A percentile compares a stretch with the other conserved stretches of the same genome.
These are phyloP conservation scores for Penicillium sp. DNA, from an alignment of 2,329 filamentous ascomycete species.

Conservation along the genomic window DNA sequence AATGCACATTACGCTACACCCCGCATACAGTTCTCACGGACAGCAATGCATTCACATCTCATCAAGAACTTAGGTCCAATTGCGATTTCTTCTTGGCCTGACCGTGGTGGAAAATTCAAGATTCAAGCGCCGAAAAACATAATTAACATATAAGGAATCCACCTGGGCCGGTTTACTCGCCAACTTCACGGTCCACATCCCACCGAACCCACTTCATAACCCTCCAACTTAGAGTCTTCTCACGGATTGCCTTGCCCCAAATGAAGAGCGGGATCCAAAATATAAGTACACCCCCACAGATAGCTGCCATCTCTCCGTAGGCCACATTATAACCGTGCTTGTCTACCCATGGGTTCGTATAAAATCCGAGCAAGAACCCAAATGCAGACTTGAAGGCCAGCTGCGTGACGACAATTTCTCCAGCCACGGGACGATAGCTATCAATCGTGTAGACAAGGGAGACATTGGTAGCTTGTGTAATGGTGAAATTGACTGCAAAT, in stretches of 20 bases:
- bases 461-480: slow-evolving; percentile 14
- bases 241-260: slow-evolving; percentile 8
- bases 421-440: slow-evolving; percentile 14
- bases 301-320: slow-evolving; percentile 14
- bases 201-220: slow-evolving; percentile 14
- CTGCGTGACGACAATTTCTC: slow-evolving; percentile 13
- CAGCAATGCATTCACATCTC: not conserved
- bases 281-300: slow-evolving; percentile 10
- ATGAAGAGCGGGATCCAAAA: slow-evolving; percentile 12
- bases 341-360: slow-evolving; percentile 14
- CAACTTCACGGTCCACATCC: slow-evolving; percentile 13
- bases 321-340: slow-evolving; percentile 12
- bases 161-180: slow-evolving; percentile 4
- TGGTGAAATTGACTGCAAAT: slow-evolving; percentile 11
- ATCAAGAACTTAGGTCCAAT: too few species aligned
- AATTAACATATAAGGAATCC: not conserved
- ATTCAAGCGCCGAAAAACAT: too few species aligned
- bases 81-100: too few species aligned
- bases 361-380: slow-evolving; percentile 12
- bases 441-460: slow-evolving; percentile 14
- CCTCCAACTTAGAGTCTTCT: slow-evolving; percentile 10
- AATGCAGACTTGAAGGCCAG: slow-evolving; percentile 14
- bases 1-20: not conserved
- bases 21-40: not conserved
- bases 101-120: too few species aligned